Evolutionary conservation across 2,329 filamentous ascomycete genomes (phyloP).

Genomic region (Ceratocystis destructans): DNA sequence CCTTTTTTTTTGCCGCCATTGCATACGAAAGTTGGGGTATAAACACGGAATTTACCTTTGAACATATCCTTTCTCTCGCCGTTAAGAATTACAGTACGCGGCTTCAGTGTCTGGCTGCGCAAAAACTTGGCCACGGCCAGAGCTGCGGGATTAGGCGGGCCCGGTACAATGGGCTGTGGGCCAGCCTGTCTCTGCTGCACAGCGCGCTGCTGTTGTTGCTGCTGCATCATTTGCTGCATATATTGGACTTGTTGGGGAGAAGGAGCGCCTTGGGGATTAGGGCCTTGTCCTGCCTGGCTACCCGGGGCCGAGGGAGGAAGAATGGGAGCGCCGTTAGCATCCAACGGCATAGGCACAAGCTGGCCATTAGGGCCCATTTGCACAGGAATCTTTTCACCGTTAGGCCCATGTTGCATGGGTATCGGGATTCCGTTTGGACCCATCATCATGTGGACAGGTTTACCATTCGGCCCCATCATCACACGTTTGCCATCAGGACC

Average conservation of each 20-base stretch:
- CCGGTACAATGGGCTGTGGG: constrained; percentile 55
- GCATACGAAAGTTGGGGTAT: not conserved
- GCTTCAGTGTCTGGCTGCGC: constrained; percentile 70
- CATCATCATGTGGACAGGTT: constrained; percentile 6
- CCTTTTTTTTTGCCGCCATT: not conserved
- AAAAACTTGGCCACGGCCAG: constrained; percentile 83
- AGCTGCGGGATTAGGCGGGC: constrained; percentile 77
- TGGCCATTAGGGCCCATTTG: constrained; percentile 9
- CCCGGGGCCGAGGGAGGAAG: constrained; percentile 9
- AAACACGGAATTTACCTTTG: constrained; percentile 45
- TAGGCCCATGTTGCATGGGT: not conserved
- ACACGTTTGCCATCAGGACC: constrained; percentile 14
- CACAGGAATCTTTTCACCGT: constrained; percentile 7
- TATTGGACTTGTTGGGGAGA: constrained; percentile 9
- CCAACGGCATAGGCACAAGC: constrained; percentile 2
- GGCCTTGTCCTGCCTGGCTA: not conserved
- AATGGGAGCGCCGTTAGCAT: too few species aligned
- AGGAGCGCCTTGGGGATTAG: not conserved
- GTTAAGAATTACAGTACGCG: constrained; percentile 80
- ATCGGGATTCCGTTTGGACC: constrained; percentile 6
- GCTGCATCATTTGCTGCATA: not conserved
- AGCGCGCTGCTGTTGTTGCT: constrained; percentile 22
- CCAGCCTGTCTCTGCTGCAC: constrained; percentile 28
- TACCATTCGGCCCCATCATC: constrained; percentile 5
- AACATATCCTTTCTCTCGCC: constrained; percentile 98